A percentile compares a stretch with the other conserved stretches of the same genome.
These are phyloP conservation scores for Lipomyces yamanashiensis DNA, from an alignment of 805 yeast species.

Conservation along the genomic window DNA sequence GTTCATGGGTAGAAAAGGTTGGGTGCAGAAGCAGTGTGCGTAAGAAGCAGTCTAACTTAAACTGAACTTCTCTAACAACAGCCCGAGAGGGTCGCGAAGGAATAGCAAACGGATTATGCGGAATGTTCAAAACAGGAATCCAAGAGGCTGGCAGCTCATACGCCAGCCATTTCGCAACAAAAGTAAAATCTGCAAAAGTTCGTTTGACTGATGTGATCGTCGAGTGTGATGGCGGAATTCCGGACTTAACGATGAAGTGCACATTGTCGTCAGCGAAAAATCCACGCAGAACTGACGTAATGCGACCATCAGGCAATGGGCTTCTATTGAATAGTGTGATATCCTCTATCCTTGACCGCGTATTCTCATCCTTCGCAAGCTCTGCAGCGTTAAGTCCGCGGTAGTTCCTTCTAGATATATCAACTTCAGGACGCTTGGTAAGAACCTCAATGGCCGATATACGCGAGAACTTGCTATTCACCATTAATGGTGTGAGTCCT, in stretches of 20 bases:
- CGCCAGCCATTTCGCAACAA: conserved; percentile 44
- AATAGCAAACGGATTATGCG: conserved; percentile 41
- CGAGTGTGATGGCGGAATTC: conserved; percentile 26
- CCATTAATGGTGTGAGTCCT: conserved; percentile 70
- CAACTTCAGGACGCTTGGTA: conserved; percentile 55
- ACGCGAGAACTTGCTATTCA: conserved; percentile 71
- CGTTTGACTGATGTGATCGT: conserved; percentile 41
- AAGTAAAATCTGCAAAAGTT: conserved; percentile 44
- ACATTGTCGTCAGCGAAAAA: conserved; percentile 37
- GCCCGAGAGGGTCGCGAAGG: conserved; percentile 43
- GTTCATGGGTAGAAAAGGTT: conserved; percentile 46
- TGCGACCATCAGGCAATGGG: conserved; percentile 31
- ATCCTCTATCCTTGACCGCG: conserved; percentile 39
- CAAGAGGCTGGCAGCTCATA: conserved; percentile 47
- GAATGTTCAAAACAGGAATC: conserved; percentile 44
- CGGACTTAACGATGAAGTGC: conserved; percentile 37
- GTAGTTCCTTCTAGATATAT: conserved; percentile 46
- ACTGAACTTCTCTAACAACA: conserved; percentile 48
- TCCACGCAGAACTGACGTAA: conserved; percentile 37
- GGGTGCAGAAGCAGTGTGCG: conserved; percentile 51
- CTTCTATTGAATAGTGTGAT: conserved; percentile 27
- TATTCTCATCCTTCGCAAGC: conserved; percentile 41
- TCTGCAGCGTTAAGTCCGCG: conserved; percentile 46
- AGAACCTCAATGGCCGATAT: conserved; percentile 60
- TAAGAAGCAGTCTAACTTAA: conserved; percentile 56